Base-by-base conservation (phyloP, 495 filamentous ascomycete genomes). In the Talaromyces borbonicus region DNA sequence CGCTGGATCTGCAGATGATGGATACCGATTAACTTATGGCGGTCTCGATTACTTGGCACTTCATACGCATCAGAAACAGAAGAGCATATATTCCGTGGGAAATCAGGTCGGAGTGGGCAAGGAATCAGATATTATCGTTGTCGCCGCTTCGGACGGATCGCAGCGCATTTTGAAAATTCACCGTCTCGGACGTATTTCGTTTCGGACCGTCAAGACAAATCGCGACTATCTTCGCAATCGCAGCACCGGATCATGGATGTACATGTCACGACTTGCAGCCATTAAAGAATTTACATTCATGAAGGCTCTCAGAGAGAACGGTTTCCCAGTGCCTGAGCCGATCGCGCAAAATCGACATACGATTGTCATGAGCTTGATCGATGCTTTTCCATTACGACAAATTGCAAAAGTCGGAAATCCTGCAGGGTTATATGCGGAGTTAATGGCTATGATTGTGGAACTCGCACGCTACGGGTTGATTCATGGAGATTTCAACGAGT, bases 401-500 rank as follows among this genome's bases (percentile, higher is more conserved):
- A 78, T 98, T 42, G 75, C 84, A 12, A 72, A 69, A 29, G 81
- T 96, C 5, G 78, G 86, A 9, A 75, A 93, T 42, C 86, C 88
- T 0, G 85, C 86, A 7, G 59, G 56, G 22, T 71, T 99, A 15
- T 97, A 97, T 66, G 81, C 83, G 27, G 84, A 95, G 43, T 68
- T 99, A 43, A 93, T 99, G 61, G 75, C 80, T 43, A 78, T 95
- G 49, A 87, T 96, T 49, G 59, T 99, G 33, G 71, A 78, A 40
- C 74, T 99, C 19, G 92, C 92, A n/a, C 72, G 75, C 23, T 81
- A 84, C 54, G 93, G 92, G 6, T 67, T 99, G 46, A 97, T 99
- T 44, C 92, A 99, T 61, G 93, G 92, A 52, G 92, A 99, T 60
- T 97, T 95, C 69, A 99, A 99, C 68, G 93, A 97, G 67, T 99